Base-by-base conservation (phyloP, 1,284 basidiomycete species). In the Malassezia caprae region DNA sequence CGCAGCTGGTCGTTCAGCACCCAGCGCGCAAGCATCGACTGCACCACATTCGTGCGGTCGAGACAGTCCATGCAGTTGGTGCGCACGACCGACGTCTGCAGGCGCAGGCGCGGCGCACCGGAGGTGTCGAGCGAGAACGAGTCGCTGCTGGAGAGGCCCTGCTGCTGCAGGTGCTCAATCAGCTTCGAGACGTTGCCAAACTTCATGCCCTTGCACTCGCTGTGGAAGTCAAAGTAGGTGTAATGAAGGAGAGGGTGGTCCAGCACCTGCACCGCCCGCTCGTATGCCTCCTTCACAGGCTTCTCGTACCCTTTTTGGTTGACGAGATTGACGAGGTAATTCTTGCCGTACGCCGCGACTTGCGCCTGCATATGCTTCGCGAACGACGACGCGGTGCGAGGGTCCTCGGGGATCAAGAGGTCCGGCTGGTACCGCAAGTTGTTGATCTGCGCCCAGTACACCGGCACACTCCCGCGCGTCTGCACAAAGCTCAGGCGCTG, bases 381-480 rank as follows among this genome's bases (percentile, higher is more conserved):
- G 72, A 88, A 82, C 0, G 84, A 84, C 56, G 83, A 79, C 42
- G 82, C 78, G 88, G 90, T 64, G 31, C 88, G 83, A 50, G 84
- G 83, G 35, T 88, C 76, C 53, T 96, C 90, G 90, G 96, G 96
- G 62, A 98, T 82, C 76, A 91, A 88, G 55, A 99, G 78, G 76
- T 98, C 94, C 8, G 94, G 94, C 75, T 91, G 94, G 77, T 98
- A 98, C 61, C 90, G 82, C 60, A 99, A 75, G 45, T 90, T 98
- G 77, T 93, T 96, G 70, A 99, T 79, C 76, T 99, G 93, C 2
- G 89, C 88, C 94, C 94, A 98, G 75, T 86, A 96, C 17, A 98
- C 77, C 2, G 94, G 94, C 10, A 93, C 85, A 64, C 87, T 90
- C 8, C 94, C 94, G 63, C 94, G 81, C 50, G 86, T 90, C 78